phyloP scores from a whole-genome alignment of 192 early-diverging fungal species.

The Rhizoclosmatium globosum region DNA sequence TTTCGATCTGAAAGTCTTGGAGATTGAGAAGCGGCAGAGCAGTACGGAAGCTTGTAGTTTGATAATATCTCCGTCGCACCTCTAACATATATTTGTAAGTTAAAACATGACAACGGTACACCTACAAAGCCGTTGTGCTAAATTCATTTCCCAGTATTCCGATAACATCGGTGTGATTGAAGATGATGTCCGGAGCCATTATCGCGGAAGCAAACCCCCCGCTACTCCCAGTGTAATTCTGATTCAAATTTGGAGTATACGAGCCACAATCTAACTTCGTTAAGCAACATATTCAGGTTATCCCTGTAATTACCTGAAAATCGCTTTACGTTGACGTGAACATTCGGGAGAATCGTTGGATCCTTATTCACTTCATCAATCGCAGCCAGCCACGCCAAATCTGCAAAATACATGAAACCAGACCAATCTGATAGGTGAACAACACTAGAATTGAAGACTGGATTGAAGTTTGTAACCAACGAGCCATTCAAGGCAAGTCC shows the following conservation, averaged over 20 bases:
- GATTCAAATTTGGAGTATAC: neutral
- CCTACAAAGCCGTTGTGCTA: neutral
- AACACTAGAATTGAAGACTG: neutral
- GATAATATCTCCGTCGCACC: neutral
- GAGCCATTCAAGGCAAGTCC: neutral
- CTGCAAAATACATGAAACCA: neutral
- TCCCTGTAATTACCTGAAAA: neutral
- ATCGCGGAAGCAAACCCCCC: neutral
- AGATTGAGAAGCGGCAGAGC: neutral
- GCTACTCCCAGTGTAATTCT: neutral
- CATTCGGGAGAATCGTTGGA: conserved; percentile 4
- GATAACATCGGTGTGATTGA: neutral
- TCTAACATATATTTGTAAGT: neutral
- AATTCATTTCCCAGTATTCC: conserved; percentile 4
- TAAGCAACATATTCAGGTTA: neutral
- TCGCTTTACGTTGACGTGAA: conserved; percentile 3
- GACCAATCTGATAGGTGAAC: neutral
- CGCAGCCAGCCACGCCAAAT: neutral
- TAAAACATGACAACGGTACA: neutral
- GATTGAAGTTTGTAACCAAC: conserved; percentile 1
- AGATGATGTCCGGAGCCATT: neutral
- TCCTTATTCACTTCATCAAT: neutral
- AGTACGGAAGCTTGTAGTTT: conserved; percentile 4
- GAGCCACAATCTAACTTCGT: neutral
- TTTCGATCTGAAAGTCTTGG: neutral